Base-by-base conservation (phyloP, 164 flowering plant species). In the Magnolia sinica region DNA sequence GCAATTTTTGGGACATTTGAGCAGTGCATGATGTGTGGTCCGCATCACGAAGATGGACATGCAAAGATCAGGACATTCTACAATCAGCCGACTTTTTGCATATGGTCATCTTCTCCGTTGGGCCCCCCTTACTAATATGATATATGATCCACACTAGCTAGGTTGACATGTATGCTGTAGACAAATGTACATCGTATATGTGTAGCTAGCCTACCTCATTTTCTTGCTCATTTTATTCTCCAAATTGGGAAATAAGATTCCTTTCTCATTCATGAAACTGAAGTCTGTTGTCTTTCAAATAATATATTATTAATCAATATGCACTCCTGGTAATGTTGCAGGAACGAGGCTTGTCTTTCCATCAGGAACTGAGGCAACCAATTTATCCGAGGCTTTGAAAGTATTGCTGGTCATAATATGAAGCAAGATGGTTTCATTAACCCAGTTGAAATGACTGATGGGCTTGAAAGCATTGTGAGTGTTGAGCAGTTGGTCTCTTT, bases 401-500 rank as follows among this genome's bases (percentile, higher is more conserved):
- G 50, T n/a, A 27, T 31, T 27, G n/a, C 18, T 23, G 27, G 50
- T 73, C 58, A 3, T 2, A 73, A 59, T 59, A 73, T 73, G 75
- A 59, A 58, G 64, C 74, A 22, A 31, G 45, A 58, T 3, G 66
- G 37, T 29, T 20, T 59, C 22, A 22, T 58, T 63, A 58, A 63
- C 50, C 22, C 49, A 6, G 13, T 31, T 58, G 66, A 58, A 58
- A 16, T 73, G 51, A 18, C 50, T 16, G 50, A 58, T 59, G 65
- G 65, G 50, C 50, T 73, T 73, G 75, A 29, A 23, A 73, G 66
- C 66, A 14, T 58, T 59, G 10, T 49, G 18, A 73, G 75, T 10
- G 51, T 73, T 58, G 50, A 58, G 58, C 24, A 73, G 67, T 23
- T 58, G 75, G 66, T 73, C 31, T 58, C 50, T 73, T 9, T 73